Conservation (phyloP, 2,329 filamentous ascomycete genomes). For the Aspergillus candidus region DNA sequence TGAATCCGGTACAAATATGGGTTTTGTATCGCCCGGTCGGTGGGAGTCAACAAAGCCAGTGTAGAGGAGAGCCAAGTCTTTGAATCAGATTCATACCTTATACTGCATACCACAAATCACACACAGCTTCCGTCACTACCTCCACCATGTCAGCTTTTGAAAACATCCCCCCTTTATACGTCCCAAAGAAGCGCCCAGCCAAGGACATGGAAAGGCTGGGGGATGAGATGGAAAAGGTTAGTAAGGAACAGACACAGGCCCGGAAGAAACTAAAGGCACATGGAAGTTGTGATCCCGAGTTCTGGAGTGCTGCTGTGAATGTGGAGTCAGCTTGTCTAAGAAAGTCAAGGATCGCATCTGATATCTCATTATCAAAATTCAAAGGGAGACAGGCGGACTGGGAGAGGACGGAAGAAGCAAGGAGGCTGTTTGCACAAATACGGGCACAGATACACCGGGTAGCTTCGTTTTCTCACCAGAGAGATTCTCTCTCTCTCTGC, state of each 20-base stretch:
- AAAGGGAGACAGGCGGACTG: neutral
- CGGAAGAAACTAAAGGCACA: constrained; percentile 1
- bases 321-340: neutral
- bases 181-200: too few relatives aligned
- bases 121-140: too few relatives aligned
- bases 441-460: neutral
- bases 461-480: neutral
- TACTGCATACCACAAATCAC: too few relatives aligned
- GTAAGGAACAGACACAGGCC: neutral
- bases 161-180: too few relatives aligned
- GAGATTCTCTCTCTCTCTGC: neutral
- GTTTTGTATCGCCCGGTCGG: too few relatives aligned
- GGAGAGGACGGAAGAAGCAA: constrained; percentile 1
- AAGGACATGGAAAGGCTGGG: too few relatives aligned
- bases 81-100: too few relatives aligned
- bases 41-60: too few relatives aligned
- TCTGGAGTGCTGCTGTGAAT: constrained; percentile 1
- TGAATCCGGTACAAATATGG: too few relatives aligned
- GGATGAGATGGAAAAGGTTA: too few relatives aligned
- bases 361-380: constrained; percentile 5
- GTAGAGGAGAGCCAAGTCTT: too few relatives aligned
- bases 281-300: constrained; percentile 1
- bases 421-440: constrained; percentile 2
- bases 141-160: too few relatives aligned
- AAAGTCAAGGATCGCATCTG: neutral